Conservation (phyloP, 75 land plant genomes). For the Cunninghamia lanceolata region DNA sequence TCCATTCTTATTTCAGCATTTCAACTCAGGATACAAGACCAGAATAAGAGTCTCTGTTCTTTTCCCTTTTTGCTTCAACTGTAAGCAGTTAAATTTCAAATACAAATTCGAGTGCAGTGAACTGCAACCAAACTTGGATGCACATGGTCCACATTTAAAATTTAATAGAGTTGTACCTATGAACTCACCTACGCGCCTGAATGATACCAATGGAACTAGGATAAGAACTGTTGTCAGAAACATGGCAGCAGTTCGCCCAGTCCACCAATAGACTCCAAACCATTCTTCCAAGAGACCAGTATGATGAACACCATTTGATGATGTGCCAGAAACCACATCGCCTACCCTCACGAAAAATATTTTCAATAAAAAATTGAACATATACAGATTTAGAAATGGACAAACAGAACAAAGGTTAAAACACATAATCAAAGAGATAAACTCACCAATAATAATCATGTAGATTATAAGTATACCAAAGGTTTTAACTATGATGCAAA, state of each 20-base stretch:
- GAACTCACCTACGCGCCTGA: constrained; percentile 23
- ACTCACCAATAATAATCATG: constrained; percentile 42
- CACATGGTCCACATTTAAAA: neutral
- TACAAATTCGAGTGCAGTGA: neutral
- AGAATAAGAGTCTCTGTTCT: neutral
- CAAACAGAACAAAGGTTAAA: neutral
- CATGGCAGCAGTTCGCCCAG: constrained; percentile 46
- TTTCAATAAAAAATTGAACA: neutral
- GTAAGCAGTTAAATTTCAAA: neutral
- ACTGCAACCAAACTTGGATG: neutral
- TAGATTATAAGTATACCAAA: constrained; percentile 45
- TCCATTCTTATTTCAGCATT: neutral
- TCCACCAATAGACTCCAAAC: constrained; percentile 94
- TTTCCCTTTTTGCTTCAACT: neutral
- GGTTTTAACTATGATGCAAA: constrained; percentile 41
- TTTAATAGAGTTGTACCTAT: neutral
- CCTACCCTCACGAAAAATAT: constrained; percentile 27
- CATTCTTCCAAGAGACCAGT: constrained; percentile 86
- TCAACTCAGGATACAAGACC: neutral
- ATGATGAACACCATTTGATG: constrained; percentile 63
- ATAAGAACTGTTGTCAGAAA: constrained; percentile 29
- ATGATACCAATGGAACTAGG: constrained; percentile 27
- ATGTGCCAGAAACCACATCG: constrained; percentile 88
- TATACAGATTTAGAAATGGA: neutral
- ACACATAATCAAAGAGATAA: neutral